Evolutionary conservation across 768 basidiomycete species (phyloP), one percentile per base, ranked within the genome.

Genomic region (Sporobolomyces roseus): DNA sequence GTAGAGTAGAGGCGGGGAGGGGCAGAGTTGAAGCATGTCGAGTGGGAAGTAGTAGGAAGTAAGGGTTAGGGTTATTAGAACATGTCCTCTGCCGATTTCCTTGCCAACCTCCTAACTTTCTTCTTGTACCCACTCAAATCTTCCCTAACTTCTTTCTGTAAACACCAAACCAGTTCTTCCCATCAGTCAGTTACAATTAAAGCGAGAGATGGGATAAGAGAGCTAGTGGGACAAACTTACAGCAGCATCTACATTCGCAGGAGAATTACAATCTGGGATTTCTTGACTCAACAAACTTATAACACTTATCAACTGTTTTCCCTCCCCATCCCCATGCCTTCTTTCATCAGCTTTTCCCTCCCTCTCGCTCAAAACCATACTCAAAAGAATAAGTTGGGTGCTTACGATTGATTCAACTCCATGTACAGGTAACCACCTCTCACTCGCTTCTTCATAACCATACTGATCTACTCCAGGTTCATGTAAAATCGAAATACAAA

Each of bases 381-480:
- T 19, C 32, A 19, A 13, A 52, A 45, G 16, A 38, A 30, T 48
- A 25, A n/a, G n/a, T n/a, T n/a, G n/a, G n/a, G n/a, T n/a, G 79
- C 83, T 77, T 74, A 97, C 94, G 72, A 99, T 98, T 8, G 92
- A 91, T 81, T 98, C 93, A 38, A 97, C 88, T 1, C 90, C 89
- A 78, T 99, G 96, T 52, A 99, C 92, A 5, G 96, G 96, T 83
- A 93, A 82, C 96, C 96, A 99, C 70, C 96, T 82, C 81, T 99
- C 96, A 50, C 91, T 88, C 2, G 96, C 92, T 75, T 93, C 91
- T 78, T 99, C 96, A 75, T 94, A 97, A 16, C 94, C 81, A 74
- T 79, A 97, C 78, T 97, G 90, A 79, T 99, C 94, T 45, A 93
- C 91, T 36, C 93, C 94, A 0, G 94, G 94, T 41, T 90, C 86